Conservation (phyloP, 1,284 basidiomycete genomes). For the Termitomyces sp. region DNA sequence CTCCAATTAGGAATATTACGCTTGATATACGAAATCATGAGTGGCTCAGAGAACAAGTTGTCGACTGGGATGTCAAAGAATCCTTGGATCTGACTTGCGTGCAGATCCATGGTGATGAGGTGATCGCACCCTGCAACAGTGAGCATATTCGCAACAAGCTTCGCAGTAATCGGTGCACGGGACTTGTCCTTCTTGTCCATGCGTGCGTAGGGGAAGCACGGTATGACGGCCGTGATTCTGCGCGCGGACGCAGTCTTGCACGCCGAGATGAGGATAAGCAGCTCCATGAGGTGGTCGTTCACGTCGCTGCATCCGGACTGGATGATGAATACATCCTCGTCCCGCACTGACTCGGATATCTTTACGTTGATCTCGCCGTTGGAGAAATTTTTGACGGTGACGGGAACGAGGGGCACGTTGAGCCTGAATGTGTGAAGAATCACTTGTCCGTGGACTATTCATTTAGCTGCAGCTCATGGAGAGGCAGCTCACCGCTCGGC, state of each 20-base stretch:
- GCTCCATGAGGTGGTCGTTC: constrained; percentile 87
- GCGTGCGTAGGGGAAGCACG: constrained; percentile 94
- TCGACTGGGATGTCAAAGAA: constrained; percentile 99
- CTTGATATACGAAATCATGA: constrained; percentile 90
- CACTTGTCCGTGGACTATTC: constrained; percentile 41
- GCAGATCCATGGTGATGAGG: constrained; percentile 98
- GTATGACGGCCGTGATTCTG: constrained; percentile 96
- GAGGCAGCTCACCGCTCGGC: constrained; percentile 85
- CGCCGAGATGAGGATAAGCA: constrained; percentile 86
- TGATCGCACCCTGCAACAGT: constrained; percentile 97
- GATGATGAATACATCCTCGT: constrained; percentile 97
- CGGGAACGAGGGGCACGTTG: constrained; percentile 85
- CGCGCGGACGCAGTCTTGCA: constrained; percentile 97
- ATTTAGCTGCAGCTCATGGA: constrained; percentile 33
- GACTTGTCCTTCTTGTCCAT: constrained; percentile 99
- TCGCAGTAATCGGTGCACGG: constrained; percentile 95
- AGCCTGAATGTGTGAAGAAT: constrained; percentile 59
- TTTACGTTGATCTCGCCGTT: constrained; percentile 93
- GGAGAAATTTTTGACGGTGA: constrained; percentile 93
- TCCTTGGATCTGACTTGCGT: constrained; percentile 97
- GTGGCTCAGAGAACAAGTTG: constrained; percentile 88
- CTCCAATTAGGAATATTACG: constrained; percentile 83
- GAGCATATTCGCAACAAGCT: constrained; percentile 97
- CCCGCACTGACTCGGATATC: constrained; percentile 91
- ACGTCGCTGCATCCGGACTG: constrained; percentile 79